phyloP scores from a whole-genome alignment of 2,329 filamentous ascomycete species.

The Diplodia seriata region DNA sequence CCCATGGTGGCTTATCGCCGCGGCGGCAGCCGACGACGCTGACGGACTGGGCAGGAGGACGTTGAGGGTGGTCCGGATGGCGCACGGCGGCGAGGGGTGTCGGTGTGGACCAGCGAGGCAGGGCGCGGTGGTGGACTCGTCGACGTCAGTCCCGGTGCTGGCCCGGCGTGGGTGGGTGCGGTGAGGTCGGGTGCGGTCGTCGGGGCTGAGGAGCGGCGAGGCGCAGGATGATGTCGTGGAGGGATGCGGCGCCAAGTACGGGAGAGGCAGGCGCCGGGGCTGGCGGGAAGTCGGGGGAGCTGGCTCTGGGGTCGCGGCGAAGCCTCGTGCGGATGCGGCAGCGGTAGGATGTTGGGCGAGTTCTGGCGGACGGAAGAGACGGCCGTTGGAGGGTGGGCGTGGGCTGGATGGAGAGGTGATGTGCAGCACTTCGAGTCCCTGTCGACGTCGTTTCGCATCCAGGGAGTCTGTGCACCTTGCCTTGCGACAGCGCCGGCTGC shows the following conservation, averaged over 20 bases:
- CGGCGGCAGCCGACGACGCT: constrained; percentile 31
- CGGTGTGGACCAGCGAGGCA: background rate
- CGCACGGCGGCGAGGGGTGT: constrained; percentile 12
- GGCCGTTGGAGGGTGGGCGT: constrained; percentile 23
- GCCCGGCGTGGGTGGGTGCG: constrained; percentile 22
- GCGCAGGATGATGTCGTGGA: constrained; percentile 32
- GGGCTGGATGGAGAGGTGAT: constrained; percentile 29
- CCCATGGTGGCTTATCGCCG: constrained; percentile 70
- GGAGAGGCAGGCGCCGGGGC: constrained; percentile 29
- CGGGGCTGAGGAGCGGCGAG: constrained; percentile 28
- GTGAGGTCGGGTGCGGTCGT: constrained; percentile 26
- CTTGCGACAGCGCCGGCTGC: constrained; percentile 33
- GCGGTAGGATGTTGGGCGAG: constrained; percentile 3
- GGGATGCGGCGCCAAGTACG: constrained; percentile 30
- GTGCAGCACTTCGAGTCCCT: constrained; percentile 33
- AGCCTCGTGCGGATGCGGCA: constrained; percentile 20
- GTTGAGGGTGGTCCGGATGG: constrained; percentile 12
- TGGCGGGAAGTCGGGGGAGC: constrained; percentile 19
- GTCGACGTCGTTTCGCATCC: constrained; percentile 31
- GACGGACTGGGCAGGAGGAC: constrained; percentile 23
- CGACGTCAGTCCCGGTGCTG: constrained; percentile 9
- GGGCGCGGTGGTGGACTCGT: constrained; percentile 2
- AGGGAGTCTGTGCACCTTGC: constrained; percentile 34
- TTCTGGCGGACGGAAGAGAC: constrained; percentile 11
- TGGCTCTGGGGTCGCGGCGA: constrained; percentile 15